Evolutionary conservation across 352 stramenopile species (phyloP), one percentile per base, ranked within the genome.

Genomic region (Discostella stelligera): DNA sequence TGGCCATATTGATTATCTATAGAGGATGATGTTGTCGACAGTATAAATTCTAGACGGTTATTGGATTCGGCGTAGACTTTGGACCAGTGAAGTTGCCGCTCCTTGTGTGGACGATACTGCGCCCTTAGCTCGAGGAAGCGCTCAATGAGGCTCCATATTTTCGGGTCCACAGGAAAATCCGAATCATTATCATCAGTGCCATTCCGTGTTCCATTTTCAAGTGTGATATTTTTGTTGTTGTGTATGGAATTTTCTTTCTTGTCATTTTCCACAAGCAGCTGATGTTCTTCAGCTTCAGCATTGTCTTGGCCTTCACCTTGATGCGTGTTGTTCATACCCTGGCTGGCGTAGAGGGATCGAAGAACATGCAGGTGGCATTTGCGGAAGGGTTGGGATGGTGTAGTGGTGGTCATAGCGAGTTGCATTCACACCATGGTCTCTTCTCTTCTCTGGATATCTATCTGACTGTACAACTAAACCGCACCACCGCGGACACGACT

Each of bases 111-210:
- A 16, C 32, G 50, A 27, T 64, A 72, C 30, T 72, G 49, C 37
- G 20, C 52, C 59, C 37, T 30, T 32, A 30, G 64, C 30, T 30
- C 18, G 27, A 72, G 50, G 37, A 72, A 72, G 16, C 53, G 54
- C n/a, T 63, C 64, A 44, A 72, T 72, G 18, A 56, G 55, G 39
- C 21, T 23, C 64, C 64, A 72, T 49, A 72, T 48, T 63, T 63
- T 37, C 56, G 49, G 54, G 52, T 20, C 23, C 7, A 72, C 64
- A 20, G 64, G 64, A 58, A 30, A 5, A 53, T 72, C 59, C 11
- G 30, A 32, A 32, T 32, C 52, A 37, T 53, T 56, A 23, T 14
- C 3, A 48, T 49, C 55, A 25, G 10, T 30, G 50, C 39, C 27
- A 27, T 63, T 25, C 4, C 8, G 3, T 32, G 3, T 44, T 27